Conservation (phyloP, 306 rosid species). For the Clitoria ternatea region DNA sequence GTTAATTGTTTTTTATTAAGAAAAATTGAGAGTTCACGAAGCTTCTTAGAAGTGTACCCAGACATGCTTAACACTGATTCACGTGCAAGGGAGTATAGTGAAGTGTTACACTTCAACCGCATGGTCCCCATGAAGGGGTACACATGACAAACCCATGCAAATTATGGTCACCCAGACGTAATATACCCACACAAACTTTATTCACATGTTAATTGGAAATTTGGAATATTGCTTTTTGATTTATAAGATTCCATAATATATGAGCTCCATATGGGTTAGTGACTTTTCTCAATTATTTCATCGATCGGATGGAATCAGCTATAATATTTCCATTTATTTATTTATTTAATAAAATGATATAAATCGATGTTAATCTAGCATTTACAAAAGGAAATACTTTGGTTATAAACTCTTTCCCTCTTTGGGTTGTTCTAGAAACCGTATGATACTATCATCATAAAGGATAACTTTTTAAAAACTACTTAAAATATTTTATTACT, state of each 20-base stretch:
- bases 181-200: not conserved
- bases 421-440: no score
- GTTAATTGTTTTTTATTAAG: no score
- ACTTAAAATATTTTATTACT: no score
- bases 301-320: not conserved
- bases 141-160: slow-evolving; percentile 24
- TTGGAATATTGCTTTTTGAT: not conserved
- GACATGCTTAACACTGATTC: not conserved
- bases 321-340: not conserved
- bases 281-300: not conserved
- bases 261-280: not conserved
- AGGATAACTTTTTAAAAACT: no score
- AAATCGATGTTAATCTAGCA: no score
- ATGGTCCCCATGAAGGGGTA: slow-evolving; percentile 27
- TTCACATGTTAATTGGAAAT: not conserved
- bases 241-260: not conserved
- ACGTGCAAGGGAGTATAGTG: not conserved
- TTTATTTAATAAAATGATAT: not conserved
- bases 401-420: no score
- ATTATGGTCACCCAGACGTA: slow-evolving; percentile 2
- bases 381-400: no score
- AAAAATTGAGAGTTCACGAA: not conserved
- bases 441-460: no score
- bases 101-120: not conserved
- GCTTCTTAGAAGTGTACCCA: not conserved